phyloP scores from a whole-genome alignment of 495 filamentous ascomycete genomes.

The Talaromyces liani region DNA sequence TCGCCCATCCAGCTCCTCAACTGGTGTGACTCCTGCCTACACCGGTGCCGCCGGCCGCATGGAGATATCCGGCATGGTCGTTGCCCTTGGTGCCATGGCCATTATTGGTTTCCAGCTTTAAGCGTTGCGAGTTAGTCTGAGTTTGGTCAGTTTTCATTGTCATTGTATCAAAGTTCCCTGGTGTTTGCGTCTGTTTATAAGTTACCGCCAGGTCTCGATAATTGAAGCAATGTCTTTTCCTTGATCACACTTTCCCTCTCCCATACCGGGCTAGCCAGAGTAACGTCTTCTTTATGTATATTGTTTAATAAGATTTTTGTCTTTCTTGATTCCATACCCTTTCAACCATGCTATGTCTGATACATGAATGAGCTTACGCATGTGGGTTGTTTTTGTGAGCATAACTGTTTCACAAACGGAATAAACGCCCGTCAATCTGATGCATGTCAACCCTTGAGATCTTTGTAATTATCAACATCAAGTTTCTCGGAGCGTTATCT shows the following conservation, averaged over 20 bases:
- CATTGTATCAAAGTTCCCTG: not conserved
- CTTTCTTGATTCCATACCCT: not conserved
- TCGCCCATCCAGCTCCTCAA: not conserved
- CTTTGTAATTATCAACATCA: not conserved
- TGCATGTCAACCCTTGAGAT: not conserved
- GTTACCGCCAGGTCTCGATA: not conserved
- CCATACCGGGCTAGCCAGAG: not conserved
- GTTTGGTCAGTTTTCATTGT: not conserved
- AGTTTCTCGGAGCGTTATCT: not conserved
- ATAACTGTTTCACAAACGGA: not conserved
- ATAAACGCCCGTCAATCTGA: not conserved
- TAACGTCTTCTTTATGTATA: constrained; percentile 1
- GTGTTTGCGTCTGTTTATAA: not conserved
- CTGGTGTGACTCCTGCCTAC: not conserved
- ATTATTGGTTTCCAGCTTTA: constrained; percentile 20
- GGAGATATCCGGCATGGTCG: constrained; percentile 19
- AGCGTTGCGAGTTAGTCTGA: not conserved
- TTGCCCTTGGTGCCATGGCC: constrained; percentile 17
- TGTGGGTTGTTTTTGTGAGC: not conserved
- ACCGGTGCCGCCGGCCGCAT: constrained; percentile 19
- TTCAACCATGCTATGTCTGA: not conserved
- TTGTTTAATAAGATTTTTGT: not conserved
- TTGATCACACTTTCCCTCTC: not conserved
- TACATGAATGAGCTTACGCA: not conserved
- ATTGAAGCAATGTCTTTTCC: constrained; percentile 1